Evolutionary conservation across 192 early-diverging fungal species (phyloP).

Genomic region (Martensiomyces pterosporus): DNA sequence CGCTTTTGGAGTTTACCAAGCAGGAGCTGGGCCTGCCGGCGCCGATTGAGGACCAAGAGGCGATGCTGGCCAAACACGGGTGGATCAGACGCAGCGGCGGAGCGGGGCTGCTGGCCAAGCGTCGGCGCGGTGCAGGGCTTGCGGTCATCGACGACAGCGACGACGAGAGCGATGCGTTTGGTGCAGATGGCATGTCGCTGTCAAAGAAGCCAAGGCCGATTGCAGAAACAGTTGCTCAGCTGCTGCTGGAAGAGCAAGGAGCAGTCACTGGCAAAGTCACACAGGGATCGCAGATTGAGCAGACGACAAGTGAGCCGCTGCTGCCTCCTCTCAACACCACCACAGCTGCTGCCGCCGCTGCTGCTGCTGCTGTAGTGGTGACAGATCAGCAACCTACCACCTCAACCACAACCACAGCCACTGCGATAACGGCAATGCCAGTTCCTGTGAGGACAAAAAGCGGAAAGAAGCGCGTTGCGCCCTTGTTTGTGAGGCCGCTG

Average conservation of each 20-base stretch:
- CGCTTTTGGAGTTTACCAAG: slow-evolving; percentile 63
- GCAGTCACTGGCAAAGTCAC: slow-evolving; percentile 12
- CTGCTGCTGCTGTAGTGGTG: no score
- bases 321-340: no score
- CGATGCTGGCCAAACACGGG: slow-evolving; percentile 27
- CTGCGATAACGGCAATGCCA: slow-evolving; percentile 47
- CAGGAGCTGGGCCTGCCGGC: slow-evolving; percentile 67
- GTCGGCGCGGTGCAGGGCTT: background rate
- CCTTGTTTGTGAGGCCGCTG: slow-evolving; percentile 53
- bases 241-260: slow-evolving; percentile 61
- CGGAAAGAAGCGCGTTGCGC: slow-evolving; percentile 84
- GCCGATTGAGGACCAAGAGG: slow-evolving; percentile 61
- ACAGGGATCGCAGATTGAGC: slow-evolving; percentile 25
- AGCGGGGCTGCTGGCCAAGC: slow-evolving; percentile 4
- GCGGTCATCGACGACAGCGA: background rate
- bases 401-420: slow-evolving; percentile 4
- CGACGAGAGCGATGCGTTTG: slow-evolving; percentile 10
- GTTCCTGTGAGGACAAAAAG: slow-evolving; percentile 58
- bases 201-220: slow-evolving; percentile 50
- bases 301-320: slow-evolving; percentile 4
- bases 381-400: no score
- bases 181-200: no score
- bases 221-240: slow-evolving; percentile 59
- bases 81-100: slow-evolving; percentile 4
- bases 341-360: no score